Base-by-base conservation (phyloP, 768 basidiomycete genomes). In the Chlorophyllum brunneum region DNA sequence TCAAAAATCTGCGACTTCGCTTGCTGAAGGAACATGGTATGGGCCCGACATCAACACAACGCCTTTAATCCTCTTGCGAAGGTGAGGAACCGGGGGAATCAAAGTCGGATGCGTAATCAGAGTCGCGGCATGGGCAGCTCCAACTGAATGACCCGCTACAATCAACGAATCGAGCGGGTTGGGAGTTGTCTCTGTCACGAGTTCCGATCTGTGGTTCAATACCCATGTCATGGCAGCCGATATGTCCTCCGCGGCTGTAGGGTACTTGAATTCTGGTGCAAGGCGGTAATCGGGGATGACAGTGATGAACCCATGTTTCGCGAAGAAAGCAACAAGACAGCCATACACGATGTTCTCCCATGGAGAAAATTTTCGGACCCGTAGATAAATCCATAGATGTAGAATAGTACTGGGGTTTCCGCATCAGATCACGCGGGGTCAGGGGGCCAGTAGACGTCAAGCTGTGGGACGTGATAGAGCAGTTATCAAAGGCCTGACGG, bases 241-340 rank as follows among this genome's bases (percentile, higher is more conserved):
- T 5, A 86, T 61, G 59, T 86, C 85, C 56, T 81, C 73, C 0
- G 74, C 75, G 0, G 76, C 70, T 0, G 68, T 70, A 0, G 86
- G 86, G 62, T 76, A 86, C n/a, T 63, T 69, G 51, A 74, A 75
- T 26, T 75, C 60, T 4, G 85, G 85, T 3, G 77, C 76, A 34
- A 88, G 75, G 0, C 83, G 79, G 57, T 88, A 87, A 66, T 88
- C 83, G 0, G 85, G 76, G 56, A 88, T 81, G 57, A 86, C 67
- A n/a, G 78, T 79, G 56, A 85, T 55, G 65, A 83, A 76, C 0
- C 85, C 85, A 13, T 65, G 71, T 7, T 70, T 69, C 0, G 85
- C 80, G 64, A 80, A 88, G 70, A 78, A 87, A 2, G 81, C 67
- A 0, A 78, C 85, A 6, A 86, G 58, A 51, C 75, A 77, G n/a